phyloP scores from a whole-genome alignment of 345 rosid species.

The Geranium rotundifolium region DNA sequence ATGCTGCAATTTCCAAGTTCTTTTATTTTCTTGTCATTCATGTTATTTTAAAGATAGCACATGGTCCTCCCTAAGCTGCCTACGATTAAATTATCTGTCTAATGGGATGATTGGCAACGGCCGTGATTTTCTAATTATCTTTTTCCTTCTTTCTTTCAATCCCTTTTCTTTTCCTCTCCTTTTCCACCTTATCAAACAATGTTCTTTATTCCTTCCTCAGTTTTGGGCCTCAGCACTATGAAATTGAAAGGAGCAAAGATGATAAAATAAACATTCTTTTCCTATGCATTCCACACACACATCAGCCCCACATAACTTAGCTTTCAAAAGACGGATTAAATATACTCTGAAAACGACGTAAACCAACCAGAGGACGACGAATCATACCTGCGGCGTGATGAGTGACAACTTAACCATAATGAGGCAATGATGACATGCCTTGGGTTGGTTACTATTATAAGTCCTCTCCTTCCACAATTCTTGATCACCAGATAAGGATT shows the following conservation, averaged over 20 bases:
- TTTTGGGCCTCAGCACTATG: not conserved
- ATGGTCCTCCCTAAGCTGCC: not conserved
- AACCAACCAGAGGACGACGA: too few relatives aligned
- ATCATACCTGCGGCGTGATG: not conserved
- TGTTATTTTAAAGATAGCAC: not conserved
- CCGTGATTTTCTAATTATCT: not conserved
- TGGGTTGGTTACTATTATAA: not conserved
- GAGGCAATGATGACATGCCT: not conserved
- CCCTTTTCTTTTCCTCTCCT: too few relatives aligned
- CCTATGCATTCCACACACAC: not conserved
- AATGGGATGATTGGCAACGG: not conserved
- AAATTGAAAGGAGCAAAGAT: too few relatives aligned
- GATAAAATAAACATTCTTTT: too few relatives aligned
- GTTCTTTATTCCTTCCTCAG: not conserved
- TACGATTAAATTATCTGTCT: not conserved
- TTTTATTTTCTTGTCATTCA: not conserved
- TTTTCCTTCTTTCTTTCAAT: not conserved
- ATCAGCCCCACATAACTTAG: not conserved
- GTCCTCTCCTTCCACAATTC: too few relatives aligned
- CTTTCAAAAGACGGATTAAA: not conserved
- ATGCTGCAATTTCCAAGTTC: not conserved
- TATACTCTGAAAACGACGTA: too few relatives aligned
- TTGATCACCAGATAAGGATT: too few relatives aligned
- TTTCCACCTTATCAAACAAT: not conserved
- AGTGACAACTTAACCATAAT: not conserved